phyloP scores from a whole-genome alignment of 495 filamentous ascomycete species.

The Aspergillus campestris region DNA sequence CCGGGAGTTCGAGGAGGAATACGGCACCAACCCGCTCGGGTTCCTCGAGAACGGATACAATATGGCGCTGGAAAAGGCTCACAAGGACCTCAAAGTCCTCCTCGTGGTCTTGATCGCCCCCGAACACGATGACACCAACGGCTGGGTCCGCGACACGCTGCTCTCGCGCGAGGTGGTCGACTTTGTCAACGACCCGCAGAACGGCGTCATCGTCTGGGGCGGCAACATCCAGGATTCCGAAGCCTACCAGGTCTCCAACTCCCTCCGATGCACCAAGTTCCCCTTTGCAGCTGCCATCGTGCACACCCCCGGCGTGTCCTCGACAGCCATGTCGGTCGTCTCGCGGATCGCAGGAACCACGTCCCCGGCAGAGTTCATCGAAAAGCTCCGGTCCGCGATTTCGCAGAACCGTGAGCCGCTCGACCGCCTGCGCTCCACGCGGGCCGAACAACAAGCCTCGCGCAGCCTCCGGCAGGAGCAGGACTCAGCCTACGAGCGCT shows the following conservation, averaged over 20 bases:
- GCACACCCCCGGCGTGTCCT: constrained; percentile 72
- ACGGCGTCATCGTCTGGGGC: constrained; percentile 81
- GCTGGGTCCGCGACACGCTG: constrained; percentile 78
- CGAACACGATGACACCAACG: constrained; percentile 83
- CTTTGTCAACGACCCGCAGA: constrained; percentile 61
- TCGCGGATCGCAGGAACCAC: constrained; percentile 64
- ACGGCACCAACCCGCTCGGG: constrained; percentile 57
- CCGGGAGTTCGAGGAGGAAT: constrained; percentile 90
- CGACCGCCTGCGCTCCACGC: constrained; percentile 54
- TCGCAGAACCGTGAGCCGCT: constrained; percentile 61
- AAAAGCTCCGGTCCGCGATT: constrained; percentile 62
- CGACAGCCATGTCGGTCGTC: constrained; percentile 79
- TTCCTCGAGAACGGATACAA: constrained; percentile 86
- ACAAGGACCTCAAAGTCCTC: constrained; percentile 83
- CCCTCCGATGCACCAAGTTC: constrained; percentile 79
- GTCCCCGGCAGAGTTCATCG: constrained; percentile 55
- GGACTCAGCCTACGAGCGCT: constrained; percentile 86
- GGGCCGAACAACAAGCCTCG: constrained; percentile 68
- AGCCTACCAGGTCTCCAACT: constrained; percentile 79
- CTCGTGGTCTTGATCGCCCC: constrained; percentile 77
- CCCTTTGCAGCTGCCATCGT: constrained; percentile 79
- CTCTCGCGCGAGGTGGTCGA: constrained; percentile 61
- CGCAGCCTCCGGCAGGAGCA: constrained; percentile 74
- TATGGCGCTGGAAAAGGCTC: constrained; percentile 78
- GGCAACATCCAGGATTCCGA: constrained; percentile 88